Conservation (phyloP, 768 basidiomycete species). For the Mrakia frigida region DNA sequence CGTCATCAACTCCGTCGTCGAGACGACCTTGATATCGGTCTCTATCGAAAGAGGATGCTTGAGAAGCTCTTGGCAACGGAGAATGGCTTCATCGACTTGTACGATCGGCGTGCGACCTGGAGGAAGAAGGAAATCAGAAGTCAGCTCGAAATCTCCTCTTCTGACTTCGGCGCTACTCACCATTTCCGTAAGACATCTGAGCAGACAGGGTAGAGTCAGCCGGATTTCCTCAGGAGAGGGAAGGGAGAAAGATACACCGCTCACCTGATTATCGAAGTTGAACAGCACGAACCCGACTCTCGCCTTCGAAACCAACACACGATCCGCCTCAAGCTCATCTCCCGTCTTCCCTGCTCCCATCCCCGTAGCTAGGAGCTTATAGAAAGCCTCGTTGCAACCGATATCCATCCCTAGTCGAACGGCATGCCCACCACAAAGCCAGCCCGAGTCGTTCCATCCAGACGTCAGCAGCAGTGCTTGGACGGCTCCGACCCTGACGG, state of each 20-base stretch:
- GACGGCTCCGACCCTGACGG: background rate
- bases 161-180: background rate
- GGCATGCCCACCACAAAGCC: conserved; percentile 60
- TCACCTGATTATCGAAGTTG: conserved; percentile 74
- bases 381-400: conserved; percentile 78
- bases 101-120: conserved; percentile 87
- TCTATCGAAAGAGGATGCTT: conserved; percentile 82
- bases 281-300: conserved; percentile 76
- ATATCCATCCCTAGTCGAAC: conserved; percentile 94
- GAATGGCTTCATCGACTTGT: conserved; percentile 86
- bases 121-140: background rate
- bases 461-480: conserved; percentile 11
- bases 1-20: conserved; percentile 20
- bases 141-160: background rate
- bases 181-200: conserved; percentile 76
- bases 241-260: conserved; percentile 43
- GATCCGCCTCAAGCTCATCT: conserved; percentile 57
- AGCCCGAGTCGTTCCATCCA: conserved; percentile 42
- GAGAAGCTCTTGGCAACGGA: conserved; percentile 68
- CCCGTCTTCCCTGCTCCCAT: conserved; percentile 67
- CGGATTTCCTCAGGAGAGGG: background rate
- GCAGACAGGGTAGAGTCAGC: background rate
- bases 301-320: conserved; percentile 70
- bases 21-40: conserved; percentile 54
- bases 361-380: conserved; percentile 60